Conservation (phyloP, 257 asterid genomes). For the Petunia secreta region DNA sequence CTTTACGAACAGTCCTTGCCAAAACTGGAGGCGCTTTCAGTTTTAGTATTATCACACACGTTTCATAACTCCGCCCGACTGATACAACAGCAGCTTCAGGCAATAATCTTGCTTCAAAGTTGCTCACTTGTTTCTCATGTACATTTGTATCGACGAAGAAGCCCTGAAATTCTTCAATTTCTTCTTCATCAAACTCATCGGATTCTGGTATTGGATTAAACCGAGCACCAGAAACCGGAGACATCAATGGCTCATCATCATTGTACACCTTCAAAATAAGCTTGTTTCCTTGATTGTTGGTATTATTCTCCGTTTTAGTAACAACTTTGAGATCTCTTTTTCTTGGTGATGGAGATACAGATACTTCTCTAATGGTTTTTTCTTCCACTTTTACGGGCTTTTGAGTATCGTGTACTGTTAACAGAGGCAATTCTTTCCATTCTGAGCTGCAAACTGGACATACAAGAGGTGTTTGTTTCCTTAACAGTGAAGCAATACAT, state of each 20-base stretch:
- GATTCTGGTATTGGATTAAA: slow-evolving; percentile 90
- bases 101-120: slow-evolving; percentile 55
- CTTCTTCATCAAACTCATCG: slow-evolving; percentile 73
- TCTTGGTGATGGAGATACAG: slow-evolving; percentile 32
- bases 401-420: slow-evolving; percentile 37
- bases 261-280: slow-evolving; percentile 66
- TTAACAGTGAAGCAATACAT: slow-evolving; percentile 74
- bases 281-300: slow-evolving; percentile 24
- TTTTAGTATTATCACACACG: slow-evolving; percentile 67
- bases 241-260: slow-evolving; percentile 88
- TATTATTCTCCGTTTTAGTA: background rate
- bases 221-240: slow-evolving; percentile 67
- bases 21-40: slow-evolving; percentile 65
- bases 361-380: slow-evolving; percentile 27
- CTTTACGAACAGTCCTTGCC: slow-evolving; percentile 37
- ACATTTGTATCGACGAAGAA: slow-evolving; percentile 47
- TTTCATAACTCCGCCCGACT: slow-evolving; percentile 66
- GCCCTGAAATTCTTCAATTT: slow-evolving; percentile 65
- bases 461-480: slow-evolving; percentile 60
- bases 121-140: slow-evolving; percentile 30
- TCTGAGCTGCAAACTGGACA: slow-evolving; percentile 76
- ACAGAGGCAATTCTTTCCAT: slow-evolving; percentile 76
- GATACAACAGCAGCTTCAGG: slow-evolving; percentile 83
- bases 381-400: slow-evolving; percentile 27
- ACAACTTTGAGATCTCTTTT: slow-evolving; percentile 17